Evolutionary conservation across 192 early-diverging fungal genomes (phyloP), one percentile per base, ranked within the genome.

Genomic region (Mortierella hygrophila): DNA sequence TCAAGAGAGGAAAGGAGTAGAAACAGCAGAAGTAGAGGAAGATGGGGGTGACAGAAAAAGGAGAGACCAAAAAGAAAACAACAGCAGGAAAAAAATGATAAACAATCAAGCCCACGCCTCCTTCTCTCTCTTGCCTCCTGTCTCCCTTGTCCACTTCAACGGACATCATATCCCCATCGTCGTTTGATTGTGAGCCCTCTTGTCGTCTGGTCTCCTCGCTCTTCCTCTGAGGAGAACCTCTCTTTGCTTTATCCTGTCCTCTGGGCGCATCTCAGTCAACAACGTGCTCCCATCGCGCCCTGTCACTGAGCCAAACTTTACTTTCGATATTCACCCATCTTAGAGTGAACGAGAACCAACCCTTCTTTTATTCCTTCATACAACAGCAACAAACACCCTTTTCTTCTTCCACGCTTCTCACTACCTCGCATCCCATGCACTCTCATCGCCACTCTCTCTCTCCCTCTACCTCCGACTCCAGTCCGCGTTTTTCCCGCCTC

Each of bases 1-100:
- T 23, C n/a, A 65, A 77, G 20, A 49, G 13, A 41, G 74, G 23
- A 77, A 65, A 77, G 42, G 46, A 46, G 23, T 20, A 52, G 68
- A 37, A 15, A 26, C 26, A 46, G 65, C 16, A 21, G 20, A 63
- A 47, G 44, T 6, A 26, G 44, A 52, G 37, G 37, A 37, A 38
- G 29, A 38, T 46, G 42, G 2, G 9, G 13, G 44, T 46, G 44
- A 46, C 1, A 52, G 47, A 40, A 42, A 71, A 8, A 71, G 70
- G 13, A 38, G 13, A 38, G 40, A 23, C 21, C 3, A 23, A 41
- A 44, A 41, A 21, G 35, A 35, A 35, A 32, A 71, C 49, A 52
- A 52, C 20, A 46, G 0, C 38, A 20, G 47, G 5, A 32, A 15
- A 44, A 26, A 38, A 42, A 72, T 0, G 44, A 41, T 21, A 44